Evolutionary conservation across 106 monocot genomes (phyloP).

Genomic region (Triglochin maritima): DNA sequence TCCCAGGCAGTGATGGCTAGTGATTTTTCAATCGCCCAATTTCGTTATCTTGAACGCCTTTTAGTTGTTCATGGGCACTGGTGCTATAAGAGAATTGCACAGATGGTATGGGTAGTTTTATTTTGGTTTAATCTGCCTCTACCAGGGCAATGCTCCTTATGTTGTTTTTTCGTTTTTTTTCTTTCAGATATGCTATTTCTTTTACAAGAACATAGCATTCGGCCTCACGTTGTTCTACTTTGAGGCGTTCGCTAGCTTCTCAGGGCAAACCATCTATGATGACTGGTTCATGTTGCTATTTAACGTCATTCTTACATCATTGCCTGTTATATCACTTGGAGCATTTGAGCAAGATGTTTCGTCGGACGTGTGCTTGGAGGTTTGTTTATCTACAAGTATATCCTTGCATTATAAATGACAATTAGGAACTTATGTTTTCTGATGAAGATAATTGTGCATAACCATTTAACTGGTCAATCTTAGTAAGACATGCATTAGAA

Average conservation of each 20-base stretch:
- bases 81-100: slow-evolving; percentile 72
- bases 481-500: too few relatives aligned
- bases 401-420: too few relatives aligned
- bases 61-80: slow-evolving; percentile 76
- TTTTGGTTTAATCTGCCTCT: too few relatives aligned
- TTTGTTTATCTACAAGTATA: slow-evolving; percentile 7
- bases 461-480: too few relatives aligned
- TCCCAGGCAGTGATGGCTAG: slow-evolving; percentile 76
- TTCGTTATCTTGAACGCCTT: slow-evolving; percentile 60
- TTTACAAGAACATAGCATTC: slow-evolving; percentile 79
- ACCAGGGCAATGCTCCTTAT: background rate
- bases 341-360: slow-evolving; percentile 74
- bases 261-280: slow-evolving; percentile 68
- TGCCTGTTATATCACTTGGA: slow-evolving; percentile 69
- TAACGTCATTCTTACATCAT: slow-evolving; percentile 63
- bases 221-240: slow-evolving; percentile 79
- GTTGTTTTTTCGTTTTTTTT: background rate
- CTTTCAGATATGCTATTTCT: slow-evolving; percentile 65
- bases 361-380: slow-evolving; percentile 70
- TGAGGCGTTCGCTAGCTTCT: slow-evolving; percentile 70
- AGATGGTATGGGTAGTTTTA: slow-evolving; percentile 34
- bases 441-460: too few relatives aligned
- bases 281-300: slow-evolving; percentile 79
- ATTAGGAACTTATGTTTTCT: too few relatives aligned
- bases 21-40: slow-evolving; percentile 65